Evolutionary conservation across 306 rosid species (phyloP).

Genomic region (Quercus gilva): DNA sequence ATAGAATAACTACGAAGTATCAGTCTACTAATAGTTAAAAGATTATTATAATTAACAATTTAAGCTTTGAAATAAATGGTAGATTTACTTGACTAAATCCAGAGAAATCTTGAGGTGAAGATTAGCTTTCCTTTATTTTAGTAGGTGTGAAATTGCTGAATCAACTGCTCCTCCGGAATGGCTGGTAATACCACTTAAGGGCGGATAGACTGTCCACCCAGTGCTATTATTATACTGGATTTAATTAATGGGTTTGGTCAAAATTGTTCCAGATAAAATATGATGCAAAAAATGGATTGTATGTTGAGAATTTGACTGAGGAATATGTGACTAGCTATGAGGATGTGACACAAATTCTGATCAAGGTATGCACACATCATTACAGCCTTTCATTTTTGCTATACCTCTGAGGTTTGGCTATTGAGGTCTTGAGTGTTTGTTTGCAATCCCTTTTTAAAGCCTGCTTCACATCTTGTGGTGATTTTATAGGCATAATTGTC

Average conservation of each 20-base stretch:
- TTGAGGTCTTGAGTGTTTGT: not conserved
- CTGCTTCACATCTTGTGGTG: not conserved
- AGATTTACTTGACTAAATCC: conserved; percentile 53
- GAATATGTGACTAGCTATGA: conserved; percentile 89
- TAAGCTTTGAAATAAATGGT: too few relatives aligned
- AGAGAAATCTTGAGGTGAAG: conserved; percentile 77
- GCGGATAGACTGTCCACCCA: too few relatives aligned
- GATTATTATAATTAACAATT: too few relatives aligned
- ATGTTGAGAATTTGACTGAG: conserved; percentile 82
- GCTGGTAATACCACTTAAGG: too few relatives aligned
- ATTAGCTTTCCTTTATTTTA: conserved; percentile 8
- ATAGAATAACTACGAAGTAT: too few relatives aligned
- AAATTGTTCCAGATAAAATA: conserved; percentile 64
- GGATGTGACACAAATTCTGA: conserved; percentile 81
- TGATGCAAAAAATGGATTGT: conserved; percentile 63
- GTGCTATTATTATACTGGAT: conserved; percentile 1
- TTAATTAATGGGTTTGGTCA: conserved; percentile 11
- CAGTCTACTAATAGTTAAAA: too few relatives aligned
- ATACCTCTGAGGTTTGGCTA: conserved; percentile 9
- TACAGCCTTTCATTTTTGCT: not conserved
- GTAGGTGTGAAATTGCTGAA: not conserved
- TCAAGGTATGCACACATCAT: conserved; percentile 54
- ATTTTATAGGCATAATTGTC: not conserved
- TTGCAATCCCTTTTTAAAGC: too few relatives aligned
- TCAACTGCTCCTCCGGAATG: too few relatives aligned